Evolutionary conservation across 257 asterid genomes (phyloP), one percentile per base, ranked within the genome.

Genomic region (Solanum chilense): DNA sequence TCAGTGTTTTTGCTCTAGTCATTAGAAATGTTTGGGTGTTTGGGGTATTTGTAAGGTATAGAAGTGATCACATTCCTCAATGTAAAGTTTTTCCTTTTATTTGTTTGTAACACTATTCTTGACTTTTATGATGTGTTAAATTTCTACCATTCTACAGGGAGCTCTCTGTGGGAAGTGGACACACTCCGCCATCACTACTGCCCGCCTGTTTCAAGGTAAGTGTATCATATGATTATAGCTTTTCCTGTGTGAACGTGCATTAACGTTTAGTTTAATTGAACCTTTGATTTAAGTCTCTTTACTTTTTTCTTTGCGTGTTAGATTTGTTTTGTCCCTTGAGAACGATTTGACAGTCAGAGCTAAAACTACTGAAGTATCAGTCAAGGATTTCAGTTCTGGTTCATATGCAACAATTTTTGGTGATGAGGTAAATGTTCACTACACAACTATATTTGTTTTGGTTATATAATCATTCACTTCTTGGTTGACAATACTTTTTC

Each of bases 91-190:
- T 23, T 6, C 64, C 13, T 25, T 35, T 78, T 73, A 7, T 13
- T 1, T n/a, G 47, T 69, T 52, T 25, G 73, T 39, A 74, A 39
- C 29, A 9, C 33, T n/a, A 39, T 56, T 77, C 31, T 77, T 29
- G n/a, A 9, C 27, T 12, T 73, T 18, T 3, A 15, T 56, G 52
- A 62, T 58, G 37, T 90, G 64, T 75, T 87, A 44, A 85, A 25
- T 70, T 70, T 73, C 73, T 74, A 89, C 83, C 76, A 77, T 80
- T 90, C 83, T 42, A 62, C 98, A 95, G 99, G 97, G 88, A 97
- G 98, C 92, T 97, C 99, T 64, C 92, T 96, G 66, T 96, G 99
- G 99, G 99, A 97, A 91, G 91, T 97, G 25, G 97, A 96, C 87
- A 95, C 97, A 60, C 96, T 97, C 49, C 95, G 92, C 78, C 93